Conservation (phyloP, 306 rosid species). For the Cucurbita maxima region DNA sequence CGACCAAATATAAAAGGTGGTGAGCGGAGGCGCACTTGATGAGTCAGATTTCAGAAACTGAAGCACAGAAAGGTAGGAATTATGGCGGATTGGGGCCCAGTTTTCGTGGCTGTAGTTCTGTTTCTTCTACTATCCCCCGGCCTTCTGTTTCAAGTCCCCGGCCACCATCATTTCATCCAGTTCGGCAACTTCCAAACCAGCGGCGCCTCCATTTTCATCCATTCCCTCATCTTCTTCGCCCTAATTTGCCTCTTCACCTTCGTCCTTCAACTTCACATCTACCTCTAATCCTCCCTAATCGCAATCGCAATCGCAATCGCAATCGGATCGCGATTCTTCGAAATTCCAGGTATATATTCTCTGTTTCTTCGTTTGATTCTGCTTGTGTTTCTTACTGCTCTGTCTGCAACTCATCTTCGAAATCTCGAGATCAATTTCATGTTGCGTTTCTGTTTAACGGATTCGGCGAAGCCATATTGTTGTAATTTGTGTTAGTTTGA, state of each 20-base stretch:
- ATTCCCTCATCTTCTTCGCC: constrained; percentile 60
- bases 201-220: constrained; percentile 58
- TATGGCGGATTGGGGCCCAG: constrained; percentile 77
- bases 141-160: constrained; percentile 59
- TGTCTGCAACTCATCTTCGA: background rate
- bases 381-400: background rate
- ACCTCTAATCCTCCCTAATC: background rate
- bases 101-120: constrained; percentile 53
- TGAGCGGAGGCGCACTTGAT: background rate
- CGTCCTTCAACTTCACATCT: constrained; percentile 50
- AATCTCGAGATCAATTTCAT: background rate
- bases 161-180: constrained; percentile 43
- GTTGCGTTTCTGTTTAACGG: background rate
- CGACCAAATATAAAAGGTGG: background rate
- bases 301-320: background rate
- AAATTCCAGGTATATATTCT: background rate
- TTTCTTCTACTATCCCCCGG: constrained; percentile 63
- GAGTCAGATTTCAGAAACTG: background rate
- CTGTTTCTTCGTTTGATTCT: background rate
- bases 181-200: constrained; percentile 73
- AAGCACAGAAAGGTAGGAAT: background rate
- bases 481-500: background rate
- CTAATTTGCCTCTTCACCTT: constrained; percentile 47
- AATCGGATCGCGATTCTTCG: background rate
- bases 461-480: background rate